These are phyloP conservation scores for Sporothrix curviconia DNA, from an alignment of 2,329 filamentous ascomycete genomes.

Conservation along the genomic window DNA sequence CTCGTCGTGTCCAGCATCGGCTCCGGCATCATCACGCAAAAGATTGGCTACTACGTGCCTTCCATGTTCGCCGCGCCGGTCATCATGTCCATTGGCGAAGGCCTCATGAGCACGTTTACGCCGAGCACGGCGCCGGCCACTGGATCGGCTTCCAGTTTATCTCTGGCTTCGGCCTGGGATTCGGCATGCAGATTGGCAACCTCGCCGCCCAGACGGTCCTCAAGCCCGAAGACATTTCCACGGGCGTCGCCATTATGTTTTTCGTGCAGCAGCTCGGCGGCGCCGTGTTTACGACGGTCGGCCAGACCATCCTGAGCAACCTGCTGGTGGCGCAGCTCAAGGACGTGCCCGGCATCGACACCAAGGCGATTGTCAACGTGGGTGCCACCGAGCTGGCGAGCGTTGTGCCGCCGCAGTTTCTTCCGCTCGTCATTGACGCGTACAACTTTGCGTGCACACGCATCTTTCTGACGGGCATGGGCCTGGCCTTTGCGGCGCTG, in stretches of 20 bases:
- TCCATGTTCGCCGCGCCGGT: conserved; percentile 34
- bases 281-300: conserved; percentile 38
- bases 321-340: conserved; percentile 32
- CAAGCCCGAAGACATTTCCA: conserved; percentile 32
- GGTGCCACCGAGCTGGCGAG: conserved; percentile 20
- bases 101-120: conserved; percentile 34
- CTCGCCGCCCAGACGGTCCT: conserved; percentile 42
- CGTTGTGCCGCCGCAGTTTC: conserved; percentile 21
- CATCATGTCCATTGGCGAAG: conserved; percentile 34
- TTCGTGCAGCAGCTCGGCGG: conserved; percentile 42
- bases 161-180: conserved; percentile 38
- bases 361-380: conserved; percentile 16
- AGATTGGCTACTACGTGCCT: conserved; percentile 41
- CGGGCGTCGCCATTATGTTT: conserved; percentile 38
- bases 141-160: conserved; percentile 40
- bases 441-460: conserved; percentile 57
- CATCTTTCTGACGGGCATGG: conserved; percentile 54
- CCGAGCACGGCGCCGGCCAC: conserved; percentile 25
- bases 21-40: conserved; percentile 32
- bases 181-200: conserved; percentile 38
- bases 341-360: conserved; percentile 25
- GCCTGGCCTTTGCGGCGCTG: conserved; percentile 46
- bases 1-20: conserved; percentile 35
- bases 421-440: conserved; percentile 25
- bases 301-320: conserved; percentile 38